Conservation (phyloP, 495 filamentous ascomycete genomes). For the Jackrogersella minutella region DNA sequence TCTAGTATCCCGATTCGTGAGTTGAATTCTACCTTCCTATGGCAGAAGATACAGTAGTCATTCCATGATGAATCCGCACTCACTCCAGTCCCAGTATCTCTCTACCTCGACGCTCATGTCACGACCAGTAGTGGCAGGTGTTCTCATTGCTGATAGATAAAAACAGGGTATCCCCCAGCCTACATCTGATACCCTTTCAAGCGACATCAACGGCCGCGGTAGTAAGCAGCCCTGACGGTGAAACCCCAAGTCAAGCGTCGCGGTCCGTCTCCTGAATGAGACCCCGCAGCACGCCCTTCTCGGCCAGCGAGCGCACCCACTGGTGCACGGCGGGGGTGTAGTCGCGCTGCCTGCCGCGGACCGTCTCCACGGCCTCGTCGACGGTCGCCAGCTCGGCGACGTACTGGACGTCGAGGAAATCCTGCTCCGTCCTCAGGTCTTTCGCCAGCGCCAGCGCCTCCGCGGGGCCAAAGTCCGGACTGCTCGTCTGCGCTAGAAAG, state of each 20-base stretch:
- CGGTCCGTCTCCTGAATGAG: constrained; percentile 40
- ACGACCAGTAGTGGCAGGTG: too few relatives aligned
- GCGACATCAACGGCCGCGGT: too few relatives aligned
- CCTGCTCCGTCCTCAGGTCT: constrained; percentile 37
- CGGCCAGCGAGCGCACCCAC: constrained; percentile 54
- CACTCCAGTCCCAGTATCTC: too few relatives aligned
- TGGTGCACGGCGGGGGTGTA: constrained; percentile 53
- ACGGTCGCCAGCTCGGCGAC: constrained; percentile 31
- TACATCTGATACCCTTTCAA: too few relatives aligned
- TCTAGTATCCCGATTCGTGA: too few relatives aligned
- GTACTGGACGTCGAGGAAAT: constrained; percentile 39
- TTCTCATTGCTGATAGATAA: too few relatives aligned
- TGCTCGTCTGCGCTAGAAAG: constrained; percentile 6
- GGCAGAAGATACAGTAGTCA: too few relatives aligned
- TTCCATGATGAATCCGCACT: too few relatives aligned
- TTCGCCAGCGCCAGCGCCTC: constrained; percentile 26
- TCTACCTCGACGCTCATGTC: too few relatives aligned
- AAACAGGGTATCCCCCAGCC: too few relatives aligned
- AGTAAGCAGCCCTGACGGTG: too few relatives aligned
- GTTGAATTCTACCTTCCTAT: too few relatives aligned
- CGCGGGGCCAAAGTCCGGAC: constrained; percentile 10
- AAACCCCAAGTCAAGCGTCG: background rate
- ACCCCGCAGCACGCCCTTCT: constrained; percentile 48
- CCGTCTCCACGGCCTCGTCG: constrained; percentile 36
- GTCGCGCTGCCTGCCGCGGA: constrained; percentile 50